These are phyloP conservation scores for Penicillium tannophilum DNA, from an alignment of 495 filamentous ascomycete genomes.

Conservation along the genomic window DNA sequence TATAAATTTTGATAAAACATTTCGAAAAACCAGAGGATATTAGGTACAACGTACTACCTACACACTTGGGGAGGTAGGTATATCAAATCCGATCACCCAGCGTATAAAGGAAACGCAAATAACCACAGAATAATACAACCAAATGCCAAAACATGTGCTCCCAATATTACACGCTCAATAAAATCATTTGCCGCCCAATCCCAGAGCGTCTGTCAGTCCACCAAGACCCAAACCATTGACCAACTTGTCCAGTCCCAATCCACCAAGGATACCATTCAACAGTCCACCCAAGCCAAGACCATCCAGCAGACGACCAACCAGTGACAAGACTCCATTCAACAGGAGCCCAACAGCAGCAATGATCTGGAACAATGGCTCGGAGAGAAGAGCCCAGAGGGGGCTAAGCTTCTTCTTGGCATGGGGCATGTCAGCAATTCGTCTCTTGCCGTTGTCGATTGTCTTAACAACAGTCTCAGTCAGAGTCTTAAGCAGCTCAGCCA, in stretches of 20 bases:
- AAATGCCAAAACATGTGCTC: neutral
- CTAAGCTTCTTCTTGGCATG: constrained; percentile 93
- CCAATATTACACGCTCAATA: neutral
- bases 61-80: neutral
- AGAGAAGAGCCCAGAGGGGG: constrained; percentile 80
- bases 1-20: neutral
- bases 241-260: constrained; percentile 77
- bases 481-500: constrained; percentile 84
- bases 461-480: constrained; percentile 61
- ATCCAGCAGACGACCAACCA: constrained; percentile 79
- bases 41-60: neutral
- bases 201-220: constrained; percentile 55
- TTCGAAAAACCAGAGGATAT: neutral
- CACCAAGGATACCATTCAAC: constrained; percentile 76
- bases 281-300: constrained; percentile 84
- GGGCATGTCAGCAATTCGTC: constrained; percentile 86
- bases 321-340: constrained; percentile 75
- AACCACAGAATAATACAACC: neutral
- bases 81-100: neutral
- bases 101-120: neutral
- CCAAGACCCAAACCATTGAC: constrained; percentile 74
- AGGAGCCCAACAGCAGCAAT: constrained; percentile 87
- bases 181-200: constrained; percentile 42
- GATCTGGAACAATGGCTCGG: constrained; percentile 89
- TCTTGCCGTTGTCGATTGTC: constrained; percentile 85